A percentile compares a stretch with the other conserved stretches of the same genome.
Conservation (phyloP, 192 early-diverging fungal species). For the Kappamyces sp. region DNA sequence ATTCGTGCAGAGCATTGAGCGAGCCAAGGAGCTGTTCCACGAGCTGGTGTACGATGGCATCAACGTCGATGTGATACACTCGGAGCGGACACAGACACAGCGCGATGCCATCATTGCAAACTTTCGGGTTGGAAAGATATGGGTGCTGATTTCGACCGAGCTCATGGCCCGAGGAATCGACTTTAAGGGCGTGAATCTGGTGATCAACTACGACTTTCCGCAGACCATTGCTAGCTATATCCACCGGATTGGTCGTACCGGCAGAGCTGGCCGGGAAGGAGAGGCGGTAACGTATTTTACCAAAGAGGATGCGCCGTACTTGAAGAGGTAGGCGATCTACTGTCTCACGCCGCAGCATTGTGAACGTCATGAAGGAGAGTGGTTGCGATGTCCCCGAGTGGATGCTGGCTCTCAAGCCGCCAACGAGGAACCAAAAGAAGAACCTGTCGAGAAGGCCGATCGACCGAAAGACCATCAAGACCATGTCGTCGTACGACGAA, state of each 20-base stretch:
- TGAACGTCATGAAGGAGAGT: constrained; percentile 93
- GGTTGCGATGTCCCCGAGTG: constrained; percentile 96
- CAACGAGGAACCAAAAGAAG: constrained; percentile 58
- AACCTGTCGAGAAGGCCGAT: constrained; percentile 68
- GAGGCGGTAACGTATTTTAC: constrained; percentile 94
- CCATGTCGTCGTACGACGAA: constrained; percentile 68
- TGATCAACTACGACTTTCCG: constrained; percentile 99
- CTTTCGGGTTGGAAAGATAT: constrained; percentile 84
- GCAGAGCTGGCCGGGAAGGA: constrained; percentile 87
- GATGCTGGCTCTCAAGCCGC: constrained; percentile 88
- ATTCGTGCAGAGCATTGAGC: constrained; percentile 96
- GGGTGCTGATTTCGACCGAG: constrained; percentile 95
- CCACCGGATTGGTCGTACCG: constrained; percentile 96
- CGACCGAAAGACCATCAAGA: constrained; percentile 69
- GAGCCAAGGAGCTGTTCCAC: constrained; percentile 92
- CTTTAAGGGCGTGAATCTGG: constrained; percentile 94
- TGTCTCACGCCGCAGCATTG: constrained; percentile 49
- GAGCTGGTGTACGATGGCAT: constrained; percentile 96
- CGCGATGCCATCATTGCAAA: constrained; percentile 83
- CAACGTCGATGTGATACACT: constrained; percentile 97
- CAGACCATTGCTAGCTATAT: constrained; percentile 88
- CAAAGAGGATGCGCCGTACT: constrained; percentile 78
- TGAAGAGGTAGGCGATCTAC: constrained; percentile 53
- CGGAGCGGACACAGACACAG: constrained; percentile 87
- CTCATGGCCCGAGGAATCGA: constrained; percentile 98